Conservation (phyloP, 2,329 filamentous ascomycete genomes). For the Paracamarosporium sp. region DNA sequence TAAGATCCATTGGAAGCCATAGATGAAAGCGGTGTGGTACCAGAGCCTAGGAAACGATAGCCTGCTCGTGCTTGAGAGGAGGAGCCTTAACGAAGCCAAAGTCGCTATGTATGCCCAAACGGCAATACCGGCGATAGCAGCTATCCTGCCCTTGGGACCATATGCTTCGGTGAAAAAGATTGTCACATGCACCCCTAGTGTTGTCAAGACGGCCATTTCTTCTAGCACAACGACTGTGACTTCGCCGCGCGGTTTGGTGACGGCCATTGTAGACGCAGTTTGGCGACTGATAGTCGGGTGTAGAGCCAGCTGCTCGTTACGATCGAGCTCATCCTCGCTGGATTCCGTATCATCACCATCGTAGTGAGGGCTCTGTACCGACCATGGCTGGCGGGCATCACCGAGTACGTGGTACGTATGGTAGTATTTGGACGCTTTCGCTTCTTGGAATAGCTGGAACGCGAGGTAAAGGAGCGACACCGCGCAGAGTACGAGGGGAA, state of each 20-base stretch:
- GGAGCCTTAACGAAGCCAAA: conserved; percentile 74
- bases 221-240: conserved; percentile 74
- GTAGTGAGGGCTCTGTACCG: conserved; percentile 36
- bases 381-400: conserved; percentile 51
- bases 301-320: conserved; percentile 63
- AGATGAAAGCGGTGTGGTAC: conserved; percentile 91
- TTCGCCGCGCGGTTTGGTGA: conserved; percentile 79
- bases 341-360: conserved; percentile 49
- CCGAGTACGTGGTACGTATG: conserved; percentile 65
- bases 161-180: conserved; percentile 68
- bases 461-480: conserved; percentile 73
- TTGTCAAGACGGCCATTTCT: conserved; percentile 73
- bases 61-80: conserved; percentile 65
- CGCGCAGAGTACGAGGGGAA: conserved; percentile 75
- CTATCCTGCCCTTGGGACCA: conserved; percentile 63
- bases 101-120: conserved; percentile 83
- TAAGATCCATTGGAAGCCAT: conserved; percentile 82
- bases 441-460: conserved; percentile 63
- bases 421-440: conserved; percentile 59
- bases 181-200: conserved; percentile 73
- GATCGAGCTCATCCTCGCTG: conserved; percentile 66
- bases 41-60: conserved; percentile 77
- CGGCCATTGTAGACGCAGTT: conserved; percentile 65
- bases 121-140: conserved; percentile 70
- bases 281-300: conserved; percentile 59